Evolutionary conservation across 805 yeast genomes (phyloP).

Genomic region (Pichia cephalocereana): DNA sequence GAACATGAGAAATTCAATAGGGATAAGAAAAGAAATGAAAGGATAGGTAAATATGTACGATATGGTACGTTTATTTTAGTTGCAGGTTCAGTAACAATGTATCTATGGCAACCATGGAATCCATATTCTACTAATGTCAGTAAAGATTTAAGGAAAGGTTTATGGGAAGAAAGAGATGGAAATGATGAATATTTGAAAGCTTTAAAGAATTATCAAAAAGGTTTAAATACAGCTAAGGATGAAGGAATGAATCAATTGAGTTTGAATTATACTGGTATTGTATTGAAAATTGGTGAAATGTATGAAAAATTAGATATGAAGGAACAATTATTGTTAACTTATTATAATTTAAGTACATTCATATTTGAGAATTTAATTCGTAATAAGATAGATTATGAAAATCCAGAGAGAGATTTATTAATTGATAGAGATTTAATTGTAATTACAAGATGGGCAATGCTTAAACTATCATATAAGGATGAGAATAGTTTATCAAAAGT

Average conservation of each 20-base stretch:
- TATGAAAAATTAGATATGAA: constrained; percentile 57
- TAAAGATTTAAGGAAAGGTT: constrained; percentile 56
- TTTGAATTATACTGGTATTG: constrained; percentile 87
- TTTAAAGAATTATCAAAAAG: constrained; percentile 62
- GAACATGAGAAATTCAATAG: constrained; percentile 6
- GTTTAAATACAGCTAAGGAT: constrained; percentile 52
- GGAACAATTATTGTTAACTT: constrained; percentile 58
- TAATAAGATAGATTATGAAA: constrained; percentile 12
- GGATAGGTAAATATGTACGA: constrained; percentile 10
- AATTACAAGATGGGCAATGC: constrained; percentile 18
- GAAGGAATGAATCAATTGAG: constrained; percentile 46
- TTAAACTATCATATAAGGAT: constrained; percentile 9
- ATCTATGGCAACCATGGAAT: constrained; percentile 29
- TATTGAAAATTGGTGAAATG: constrained; percentile 81
- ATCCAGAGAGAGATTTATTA: constrained; percentile 17
- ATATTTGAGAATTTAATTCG: constrained; percentile 21
- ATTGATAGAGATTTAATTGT: constrained; percentile 24
- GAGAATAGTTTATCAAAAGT: constrained; percentile 6
- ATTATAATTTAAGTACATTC: constrained; percentile 19
- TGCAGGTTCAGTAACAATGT: constrained; percentile 14
- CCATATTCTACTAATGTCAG: constrained; percentile 44
- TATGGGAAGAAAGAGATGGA: constrained; percentile 76
- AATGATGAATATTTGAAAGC: constrained; percentile 59
- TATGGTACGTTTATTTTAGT: constrained; percentile 13
- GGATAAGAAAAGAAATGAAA: constrained; percentile 9